phyloP scores from a whole-genome alignment of 2,329 filamentous ascomycete species.

The Alternaria novae-zelandiae region DNA sequence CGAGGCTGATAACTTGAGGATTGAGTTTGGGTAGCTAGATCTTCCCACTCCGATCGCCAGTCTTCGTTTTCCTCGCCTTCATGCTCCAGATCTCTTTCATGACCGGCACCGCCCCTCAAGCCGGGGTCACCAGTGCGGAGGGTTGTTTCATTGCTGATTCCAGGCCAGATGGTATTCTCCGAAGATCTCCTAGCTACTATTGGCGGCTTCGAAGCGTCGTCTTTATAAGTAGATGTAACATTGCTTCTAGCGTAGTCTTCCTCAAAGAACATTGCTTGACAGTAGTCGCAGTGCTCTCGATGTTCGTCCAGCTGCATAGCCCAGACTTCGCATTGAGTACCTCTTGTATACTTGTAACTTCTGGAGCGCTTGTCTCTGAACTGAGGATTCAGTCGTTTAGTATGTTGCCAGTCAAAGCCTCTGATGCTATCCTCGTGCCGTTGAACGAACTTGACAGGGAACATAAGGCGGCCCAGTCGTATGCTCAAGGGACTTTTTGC shows the following conservation, averaged over 20 bases:
- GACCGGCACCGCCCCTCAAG: constrained; percentile 1
- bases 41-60: constrained; percentile 4
- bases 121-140: background rate
- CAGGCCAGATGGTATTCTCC: background rate
- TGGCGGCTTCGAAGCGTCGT: constrained; percentile 1
- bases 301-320: background rate
- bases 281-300: constrained; percentile 3
- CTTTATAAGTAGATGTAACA: background rate
- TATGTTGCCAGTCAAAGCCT: background rate
- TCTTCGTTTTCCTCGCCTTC: background rate
- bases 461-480: background rate
- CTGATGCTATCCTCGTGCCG: background rate
- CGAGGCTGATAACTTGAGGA: background rate
- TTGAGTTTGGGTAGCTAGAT: background rate
- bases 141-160: background rate
- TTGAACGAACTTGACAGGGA: background rate
- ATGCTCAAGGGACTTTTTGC: background rate
- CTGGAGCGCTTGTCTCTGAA: background rate
- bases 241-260: background rate
- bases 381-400: background rate
- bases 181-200: background rate
- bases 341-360: background rate
- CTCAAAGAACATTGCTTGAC: background rate
- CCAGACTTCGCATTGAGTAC: background rate
- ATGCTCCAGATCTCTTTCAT: background rate